These are phyloP conservation scores for Triadica sebifera DNA, from an alignment of 345 rosid genomes.

Conservation along the genomic window DNA sequence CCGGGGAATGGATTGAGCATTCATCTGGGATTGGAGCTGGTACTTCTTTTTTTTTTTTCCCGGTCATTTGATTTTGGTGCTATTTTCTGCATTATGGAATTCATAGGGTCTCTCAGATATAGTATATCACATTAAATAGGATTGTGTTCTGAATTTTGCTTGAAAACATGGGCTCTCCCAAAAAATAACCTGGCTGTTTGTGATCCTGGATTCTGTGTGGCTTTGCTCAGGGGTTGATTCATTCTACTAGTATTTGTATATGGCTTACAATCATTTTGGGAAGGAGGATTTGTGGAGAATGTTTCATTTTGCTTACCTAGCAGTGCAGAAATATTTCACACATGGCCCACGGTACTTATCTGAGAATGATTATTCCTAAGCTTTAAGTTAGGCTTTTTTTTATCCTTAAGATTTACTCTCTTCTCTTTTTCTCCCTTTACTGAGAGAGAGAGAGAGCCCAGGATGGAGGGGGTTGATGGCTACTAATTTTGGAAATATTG, in stretches of 20 bases:
- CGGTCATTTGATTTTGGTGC: constrained; percentile 7
- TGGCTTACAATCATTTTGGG: constrained; percentile 89
- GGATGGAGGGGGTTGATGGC: background rate
- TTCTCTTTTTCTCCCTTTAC: background rate
- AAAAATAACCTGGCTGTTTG: too few species aligned
- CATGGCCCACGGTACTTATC: constrained; percentile 83
- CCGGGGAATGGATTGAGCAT: constrained; percentile 86
- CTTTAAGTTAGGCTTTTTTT: background rate
- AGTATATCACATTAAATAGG: background rate
- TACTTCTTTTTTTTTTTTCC: constrained; percentile 42
- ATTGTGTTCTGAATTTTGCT: background rate
- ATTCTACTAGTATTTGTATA: constrained; percentile 86
- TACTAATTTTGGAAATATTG: background rate
- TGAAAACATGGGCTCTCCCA: too few species aligned
- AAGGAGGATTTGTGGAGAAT: constrained; percentile 96
- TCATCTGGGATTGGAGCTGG: constrained; percentile 98
- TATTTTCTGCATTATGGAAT: constrained; percentile 4
- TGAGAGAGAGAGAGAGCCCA: background rate
- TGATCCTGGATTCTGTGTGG: constrained; percentile 27
- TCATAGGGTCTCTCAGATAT: constrained; percentile 8
- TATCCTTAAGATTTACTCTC: background rate
- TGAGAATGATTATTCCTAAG: background rate
- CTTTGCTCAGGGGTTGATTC: constrained; percentile 84
- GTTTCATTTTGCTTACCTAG: constrained; percentile 90
- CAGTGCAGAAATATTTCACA: constrained; percentile 88